phyloP scores from a whole-genome alignment of 305 asterid genomes.

The Fraxinus ornus region DNA sequence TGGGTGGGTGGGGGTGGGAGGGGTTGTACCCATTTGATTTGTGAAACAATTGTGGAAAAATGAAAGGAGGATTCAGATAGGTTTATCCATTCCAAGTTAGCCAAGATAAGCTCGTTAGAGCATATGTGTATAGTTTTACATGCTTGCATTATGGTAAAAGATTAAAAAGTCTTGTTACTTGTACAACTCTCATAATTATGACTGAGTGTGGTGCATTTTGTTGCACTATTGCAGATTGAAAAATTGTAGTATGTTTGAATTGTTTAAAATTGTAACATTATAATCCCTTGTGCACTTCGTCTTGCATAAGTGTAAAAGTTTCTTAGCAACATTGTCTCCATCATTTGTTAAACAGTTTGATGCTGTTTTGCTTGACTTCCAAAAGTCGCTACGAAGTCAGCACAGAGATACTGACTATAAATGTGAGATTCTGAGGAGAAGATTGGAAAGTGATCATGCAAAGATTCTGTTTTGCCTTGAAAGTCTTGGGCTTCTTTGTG shows the following conservation, averaged over 20 bases:
- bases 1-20: not conserved
- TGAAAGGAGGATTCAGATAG: not conserved
- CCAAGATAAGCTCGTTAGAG: not conserved
- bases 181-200: not conserved
- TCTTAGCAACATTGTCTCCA: conserved; percentile 9
- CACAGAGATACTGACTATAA: conserved; percentile 32
- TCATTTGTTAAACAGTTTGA: conserved; percentile 47
- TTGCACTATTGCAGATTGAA: not conserved
- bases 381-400: conserved; percentile 32
- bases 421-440: conserved; percentile 42
- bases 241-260: not conserved
- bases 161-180: not conserved
- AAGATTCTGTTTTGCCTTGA: conserved; percentile 66
- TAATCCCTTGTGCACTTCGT: not conserved
- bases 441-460: conserved; percentile 47
- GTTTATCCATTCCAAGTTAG: not conserved
- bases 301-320: conserved; percentile 1
- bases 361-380: conserved; percentile 47
- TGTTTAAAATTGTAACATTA: not conserved
- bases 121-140: not conserved
- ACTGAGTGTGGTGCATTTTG: not conserved
- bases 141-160: not conserved
- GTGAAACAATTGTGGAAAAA: not conserved
- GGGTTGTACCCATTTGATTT: not conserved
- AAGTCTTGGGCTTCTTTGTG: conserved; percentile 76